Base-by-base conservation (phyloP, 108 stramenopile genomes). In the Pseudonitzschia pungens region DNA sequence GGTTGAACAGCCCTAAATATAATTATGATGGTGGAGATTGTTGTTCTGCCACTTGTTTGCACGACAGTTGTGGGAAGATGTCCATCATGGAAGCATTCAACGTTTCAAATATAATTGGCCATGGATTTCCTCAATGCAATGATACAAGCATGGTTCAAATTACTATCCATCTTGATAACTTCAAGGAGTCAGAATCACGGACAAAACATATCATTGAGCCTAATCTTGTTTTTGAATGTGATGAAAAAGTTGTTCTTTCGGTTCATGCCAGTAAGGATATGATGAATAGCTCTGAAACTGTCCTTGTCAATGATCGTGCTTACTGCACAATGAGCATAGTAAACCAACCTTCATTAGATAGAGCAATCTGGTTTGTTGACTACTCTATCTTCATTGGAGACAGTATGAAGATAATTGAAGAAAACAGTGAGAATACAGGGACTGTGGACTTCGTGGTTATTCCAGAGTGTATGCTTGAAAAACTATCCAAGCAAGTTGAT, bases 11-110 rank as follows among this genome's bases (percentile, higher is more conserved):
- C 15, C 29, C 27, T 58, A 26, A 0, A 26, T 58, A 31, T 58
- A n/a, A 58, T 15, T 58, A 58, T 58, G 57, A 58, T 26, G 57
- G 57, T 6, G 57, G 57, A 58, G 57, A 58, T 27, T 58, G 57
- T 27, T 58, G 57, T 58, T n/a, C 57, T 26, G 57, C 57, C 26
- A 58, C 57, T 26, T 58, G 57, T 27, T 26, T 26, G 6, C 26
- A 31, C 21, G 14, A 8, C n/a, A 58, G 26, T 58, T 58, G 57
- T 58, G 57, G 57, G 29, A 58, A 2, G 15, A 26, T 15, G 0
- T 21, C 26, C 15, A n/a, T 6, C 24, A 58, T 26, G 26, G 29
- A 27, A 26, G 0, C 57, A n/a, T 58, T 58, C 26, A 0, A 0
- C 26, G 29, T 16, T 16, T 31, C 57, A 31, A 58, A 58, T 27